Evolutionary conservation across 2,329 filamentous ascomycete species (phyloP).

Genomic region (Phaeosphaeriaceae sp.): DNA sequence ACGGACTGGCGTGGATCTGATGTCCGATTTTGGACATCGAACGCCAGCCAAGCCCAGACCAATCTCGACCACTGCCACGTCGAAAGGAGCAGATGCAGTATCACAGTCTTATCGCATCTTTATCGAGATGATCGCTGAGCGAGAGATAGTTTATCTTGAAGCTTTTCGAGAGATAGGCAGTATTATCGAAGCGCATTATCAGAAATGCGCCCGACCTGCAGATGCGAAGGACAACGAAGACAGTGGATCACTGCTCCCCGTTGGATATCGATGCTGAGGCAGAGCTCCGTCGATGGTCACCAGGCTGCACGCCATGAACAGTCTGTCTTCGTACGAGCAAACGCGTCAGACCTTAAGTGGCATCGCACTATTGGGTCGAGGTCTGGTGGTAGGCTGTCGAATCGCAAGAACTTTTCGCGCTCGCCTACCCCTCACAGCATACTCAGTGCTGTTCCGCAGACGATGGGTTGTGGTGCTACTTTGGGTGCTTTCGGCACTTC

Average conservation of each 20-base stretch:
- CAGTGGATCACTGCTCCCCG: neutral
- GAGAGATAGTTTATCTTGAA: slow-evolving; percentile 10
- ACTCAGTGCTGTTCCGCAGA: slow-evolving; percentile 7
- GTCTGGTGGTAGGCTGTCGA: slow-evolving; percentile 4
- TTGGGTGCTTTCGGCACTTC: slow-evolving; percentile 23
- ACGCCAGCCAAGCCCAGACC: slow-evolving; percentile 27
- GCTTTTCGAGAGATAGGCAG: slow-evolving; percentile 7
- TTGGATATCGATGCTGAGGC: neutral
- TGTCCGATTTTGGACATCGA: slow-evolving; percentile 38
- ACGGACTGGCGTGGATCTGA: slow-evolving; percentile 38
- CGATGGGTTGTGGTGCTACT: slow-evolving; percentile 5
- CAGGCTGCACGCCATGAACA: neutral
- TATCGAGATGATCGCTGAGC: slow-evolving; percentile 14
- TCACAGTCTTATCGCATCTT: slow-evolving; percentile 21
- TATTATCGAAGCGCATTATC: slow-evolving; percentile 6
- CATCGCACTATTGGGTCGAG: neutral
- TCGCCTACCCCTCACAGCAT: slow-evolving; percentile 17
- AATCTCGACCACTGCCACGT: slow-evolving; percentile 24
- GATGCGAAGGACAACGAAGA: neutral
- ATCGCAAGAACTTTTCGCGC: slow-evolving; percentile 4
- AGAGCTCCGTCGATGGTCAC: neutral
- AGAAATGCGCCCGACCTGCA: neutral
- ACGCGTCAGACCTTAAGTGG: neutral
- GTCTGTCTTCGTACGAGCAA: neutral
- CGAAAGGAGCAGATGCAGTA: slow-evolving; percentile 17